A percentile compares a stretch with the other conserved stretches of the same genome.
Evolutionary conservation across 176 grass and related monocot genomes (phyloP).

Genomic region (Aegilops umbellulata): DNA sequence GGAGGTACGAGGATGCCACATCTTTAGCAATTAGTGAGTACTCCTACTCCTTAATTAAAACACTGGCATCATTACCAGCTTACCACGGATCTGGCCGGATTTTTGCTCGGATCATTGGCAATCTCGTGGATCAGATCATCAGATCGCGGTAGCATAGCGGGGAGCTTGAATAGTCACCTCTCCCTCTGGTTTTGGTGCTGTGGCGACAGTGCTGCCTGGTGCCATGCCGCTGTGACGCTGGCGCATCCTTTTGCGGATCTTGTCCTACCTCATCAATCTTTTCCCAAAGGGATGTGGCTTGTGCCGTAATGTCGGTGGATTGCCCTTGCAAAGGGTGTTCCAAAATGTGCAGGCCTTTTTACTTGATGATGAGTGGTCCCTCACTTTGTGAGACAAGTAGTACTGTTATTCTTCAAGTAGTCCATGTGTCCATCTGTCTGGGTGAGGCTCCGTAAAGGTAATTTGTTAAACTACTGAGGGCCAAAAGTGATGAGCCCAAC

Average conservation of each 20-base stretch:
- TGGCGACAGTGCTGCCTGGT: neutral
- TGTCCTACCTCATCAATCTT: constrained; percentile 35
- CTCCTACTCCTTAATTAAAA: neutral
- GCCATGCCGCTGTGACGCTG: neutral
- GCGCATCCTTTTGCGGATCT: constrained; percentile 40
- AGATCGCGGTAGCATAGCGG: neutral
- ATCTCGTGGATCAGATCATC: neutral
- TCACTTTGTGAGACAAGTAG: neutral
- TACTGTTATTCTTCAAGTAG: neutral
- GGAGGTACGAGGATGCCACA: constrained; percentile 11
- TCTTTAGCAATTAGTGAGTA: too few relatives aligned
- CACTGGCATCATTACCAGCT: neutral
- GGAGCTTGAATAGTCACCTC: neutral
- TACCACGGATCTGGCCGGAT: neutral
- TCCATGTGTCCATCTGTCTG: neutral
- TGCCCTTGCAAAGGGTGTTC: neutral
- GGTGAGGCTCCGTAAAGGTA: neutral
- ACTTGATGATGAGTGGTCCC: constrained; percentile 4
- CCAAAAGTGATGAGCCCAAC: neutral
- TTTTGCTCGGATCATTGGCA: neutral
- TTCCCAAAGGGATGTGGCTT: neutral
- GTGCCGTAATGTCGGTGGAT: neutral
- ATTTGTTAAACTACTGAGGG: neutral
- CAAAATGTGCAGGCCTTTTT: neutral
- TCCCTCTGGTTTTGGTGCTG: neutral